Base-by-base conservation (phyloP, 768 basidiomycete species). In the Suillus bovinus region DNA sequence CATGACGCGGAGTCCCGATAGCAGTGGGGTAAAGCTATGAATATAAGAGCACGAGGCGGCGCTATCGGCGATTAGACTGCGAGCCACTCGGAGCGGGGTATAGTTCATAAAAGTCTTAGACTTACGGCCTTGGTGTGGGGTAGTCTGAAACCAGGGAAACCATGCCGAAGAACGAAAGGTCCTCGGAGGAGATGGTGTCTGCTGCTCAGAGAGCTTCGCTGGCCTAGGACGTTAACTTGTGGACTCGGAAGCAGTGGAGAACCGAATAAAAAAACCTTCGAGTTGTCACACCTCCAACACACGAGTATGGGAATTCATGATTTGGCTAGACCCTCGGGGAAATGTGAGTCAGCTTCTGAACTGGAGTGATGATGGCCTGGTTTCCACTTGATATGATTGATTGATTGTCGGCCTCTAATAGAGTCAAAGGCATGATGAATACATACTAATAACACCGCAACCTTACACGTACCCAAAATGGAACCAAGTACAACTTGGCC, bases 91-190 rank as follows among this genome's bases (percentile, higher is more conserved):
- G 38, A 13, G 11, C 38, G 10, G 24, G n/a, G 55, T 13, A 17
- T 29, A 20, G 29, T 56, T 56, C 55, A 39, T 56, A 56, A 39
- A 39, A 20, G 24, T 38, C 27, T 17, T 50, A 17, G 55, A 39
- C 24, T 52, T 39, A 38, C 55, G 55, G 38, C 38, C 38, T 29
- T 29, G 24, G 54, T 56, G 55, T 39, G 55, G 55, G 55, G 55
- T 56, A 24, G 22, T 17, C 14, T 24, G 54, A 55, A 55, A 33
- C 22, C 10, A 54, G 33, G 36, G 7, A 27, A n/a, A n/a, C n/a
- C n/a, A n/a, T 14, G 24, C 24, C 20, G 49, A 52, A 33, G 20
- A 20, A 10, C 9, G 29, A 52, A 20, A 52, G 20, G 20, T 52
- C 50, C 50, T 52, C 55, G 55, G 55, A 24, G 36, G 22, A 36